Conservation (phyloP, 208 protist genomes). For the Trypanosoma rangeli region DNA sequence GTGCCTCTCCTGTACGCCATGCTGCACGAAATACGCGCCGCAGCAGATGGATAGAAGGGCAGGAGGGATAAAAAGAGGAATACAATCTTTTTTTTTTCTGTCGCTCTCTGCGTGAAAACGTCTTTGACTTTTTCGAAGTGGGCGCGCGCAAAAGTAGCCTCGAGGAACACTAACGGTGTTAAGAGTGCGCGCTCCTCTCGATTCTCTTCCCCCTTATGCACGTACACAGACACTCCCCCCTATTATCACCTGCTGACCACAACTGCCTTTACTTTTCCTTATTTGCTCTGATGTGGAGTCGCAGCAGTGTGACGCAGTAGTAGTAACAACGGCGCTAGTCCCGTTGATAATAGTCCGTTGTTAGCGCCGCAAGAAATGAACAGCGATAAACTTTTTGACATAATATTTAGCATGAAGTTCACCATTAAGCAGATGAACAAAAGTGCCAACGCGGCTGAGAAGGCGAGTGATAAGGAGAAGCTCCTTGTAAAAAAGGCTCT, state of each 20-base stretch:
- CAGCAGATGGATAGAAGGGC: slow-evolving; percentile 9
- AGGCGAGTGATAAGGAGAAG: slow-evolving; percentile 93
- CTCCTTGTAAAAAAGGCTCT: slow-evolving; percentile 94
- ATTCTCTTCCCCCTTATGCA: too few species aligned
- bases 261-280: too few species aligned
- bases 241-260: too few species aligned
- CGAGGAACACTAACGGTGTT: background rate
- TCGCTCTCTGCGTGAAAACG: background rate
- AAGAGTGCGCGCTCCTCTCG: background rate
- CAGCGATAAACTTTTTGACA: slow-evolving; percentile 80
- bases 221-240: too few species aligned
- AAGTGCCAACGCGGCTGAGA: slow-evolving; percentile 82
- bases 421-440: slow-evolving; percentile 94
- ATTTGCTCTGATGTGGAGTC: too few species aligned
- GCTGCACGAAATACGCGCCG: slow-evolving; percentile 67
- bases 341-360: too few species aligned
- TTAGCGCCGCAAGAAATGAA: slow-evolving; percentile 29
- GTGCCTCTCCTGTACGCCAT: slow-evolving; percentile 82
- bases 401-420: slow-evolving; percentile 97
- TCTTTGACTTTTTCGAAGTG: background rate
- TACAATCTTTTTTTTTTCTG: slow-evolving; percentile 6
- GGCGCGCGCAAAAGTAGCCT: background rate
- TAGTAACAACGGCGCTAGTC: too few species aligned
- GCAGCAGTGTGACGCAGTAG: too few species aligned
- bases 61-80: background rate